These are phyloP conservation scores for Tillandsia fasciculata DNA, from an alignment of 176 grass and related monocot species.

Conservation along the genomic window DNA sequence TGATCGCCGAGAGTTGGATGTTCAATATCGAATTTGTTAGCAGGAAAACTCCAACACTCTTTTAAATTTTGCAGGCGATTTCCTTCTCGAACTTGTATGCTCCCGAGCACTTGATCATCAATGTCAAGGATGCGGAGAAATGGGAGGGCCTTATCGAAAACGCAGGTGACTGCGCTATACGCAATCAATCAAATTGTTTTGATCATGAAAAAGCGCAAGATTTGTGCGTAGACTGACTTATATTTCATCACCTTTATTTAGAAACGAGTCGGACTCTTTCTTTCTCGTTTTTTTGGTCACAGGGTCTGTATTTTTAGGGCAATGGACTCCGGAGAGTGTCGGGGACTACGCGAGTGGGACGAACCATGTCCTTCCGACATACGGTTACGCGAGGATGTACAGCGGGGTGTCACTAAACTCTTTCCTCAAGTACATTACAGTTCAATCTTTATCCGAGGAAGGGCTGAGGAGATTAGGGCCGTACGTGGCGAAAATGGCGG, in stretches of 20 bases:
- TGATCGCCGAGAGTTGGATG: no score
- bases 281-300: background rate
- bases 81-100: constrained; percentile 93
- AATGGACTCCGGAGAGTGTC: constrained; percentile 86
- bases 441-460: constrained; percentile 80
- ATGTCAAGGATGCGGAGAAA: constrained; percentile 70
- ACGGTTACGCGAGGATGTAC: constrained; percentile 94
- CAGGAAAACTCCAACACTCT: constrained; percentile 6
- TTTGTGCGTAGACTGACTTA: background rate
- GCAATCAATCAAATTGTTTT: background rate
- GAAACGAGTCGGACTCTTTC: background rate
- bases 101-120: constrained; percentile 93
- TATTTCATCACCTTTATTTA: background rate
- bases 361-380: constrained; percentile 87
- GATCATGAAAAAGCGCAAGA: no score
- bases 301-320: constrained; percentile 91
- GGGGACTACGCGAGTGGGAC: constrained; percentile 88
- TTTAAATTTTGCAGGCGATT: constrained; percentile 38
- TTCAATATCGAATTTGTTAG: background rate
- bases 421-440: constrained; percentile 92
- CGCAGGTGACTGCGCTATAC: constrained; percentile 39
- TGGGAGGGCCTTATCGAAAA: constrained; percentile 87
- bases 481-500: constrained; percentile 68
- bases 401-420: constrained; percentile 83
- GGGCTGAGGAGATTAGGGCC: constrained; percentile 69